Evolutionary conservation across 805 yeast species (phyloP).

Genomic region (Lipomyces yamanashiensis): DNA sequence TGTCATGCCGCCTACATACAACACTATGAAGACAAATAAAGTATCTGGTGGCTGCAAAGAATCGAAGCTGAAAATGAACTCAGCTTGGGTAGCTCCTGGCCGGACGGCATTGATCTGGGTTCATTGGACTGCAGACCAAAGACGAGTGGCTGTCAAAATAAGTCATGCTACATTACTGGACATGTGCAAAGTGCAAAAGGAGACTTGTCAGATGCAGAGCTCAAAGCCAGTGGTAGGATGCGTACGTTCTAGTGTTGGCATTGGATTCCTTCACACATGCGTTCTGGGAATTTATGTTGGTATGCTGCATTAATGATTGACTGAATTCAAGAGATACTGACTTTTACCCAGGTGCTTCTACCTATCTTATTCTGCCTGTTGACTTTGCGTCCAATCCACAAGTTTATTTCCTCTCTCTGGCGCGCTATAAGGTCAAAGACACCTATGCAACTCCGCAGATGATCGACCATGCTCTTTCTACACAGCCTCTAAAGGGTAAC

Average conservation of each 20-base stretch:
- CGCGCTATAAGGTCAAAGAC: slow-evolving; percentile 82
- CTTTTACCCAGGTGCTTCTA: slow-evolving; percentile 67
- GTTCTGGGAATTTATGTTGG: slow-evolving; percentile 75
- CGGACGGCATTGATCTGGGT: slow-evolving; percentile 67
- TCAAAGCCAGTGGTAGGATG: slow-evolving; percentile 79
- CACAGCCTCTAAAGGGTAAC: slow-evolving; percentile 63
- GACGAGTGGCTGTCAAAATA: slow-evolving; percentile 58
- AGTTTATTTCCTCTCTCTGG: slow-evolving; percentile 67
- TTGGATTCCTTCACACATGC: slow-evolving; percentile 88
- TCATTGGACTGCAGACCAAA: slow-evolving; percentile 72
- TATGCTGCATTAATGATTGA: slow-evolving; percentile 3
- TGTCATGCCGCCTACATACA: slow-evolving; percentile 59
- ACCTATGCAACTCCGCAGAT: slow-evolving; percentile 82
- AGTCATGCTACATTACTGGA: slow-evolving; percentile 70
- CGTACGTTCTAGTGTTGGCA: slow-evolving; percentile 79
- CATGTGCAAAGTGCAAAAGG: slow-evolving; percentile 86
- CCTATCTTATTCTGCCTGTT: slow-evolving; percentile 76
- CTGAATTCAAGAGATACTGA: not conserved
- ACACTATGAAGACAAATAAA: slow-evolving; percentile 63
- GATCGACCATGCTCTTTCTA: slow-evolving; percentile 72
- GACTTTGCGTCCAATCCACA: slow-evolving; percentile 77
- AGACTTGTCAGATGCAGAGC: slow-evolving; percentile 82
- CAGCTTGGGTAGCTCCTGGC: slow-evolving; percentile 46
- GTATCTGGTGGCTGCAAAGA: slow-evolving; percentile 41
- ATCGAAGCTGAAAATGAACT: slow-evolving; percentile 37